Evolutionary conservation across 2,329 filamentous ascomycete genomes (phyloP), one percentile per base, ranked within the genome.

Genomic region (Xylaria sp.): DNA sequence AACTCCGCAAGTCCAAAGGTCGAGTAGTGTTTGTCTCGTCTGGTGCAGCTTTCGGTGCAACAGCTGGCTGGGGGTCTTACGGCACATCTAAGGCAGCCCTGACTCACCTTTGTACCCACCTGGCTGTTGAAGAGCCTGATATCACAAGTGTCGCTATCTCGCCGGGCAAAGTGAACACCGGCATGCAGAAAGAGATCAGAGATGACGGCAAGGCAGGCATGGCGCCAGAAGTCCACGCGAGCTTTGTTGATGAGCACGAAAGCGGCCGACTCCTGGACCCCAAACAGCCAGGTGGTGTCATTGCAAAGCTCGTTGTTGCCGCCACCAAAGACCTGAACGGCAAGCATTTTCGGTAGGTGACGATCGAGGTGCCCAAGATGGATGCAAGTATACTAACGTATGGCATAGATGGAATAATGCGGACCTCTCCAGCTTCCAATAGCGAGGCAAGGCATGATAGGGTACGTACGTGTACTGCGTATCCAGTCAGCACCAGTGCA

Each of bases 131-230:
- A 68, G 92, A 96, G 71, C 85, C 88, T 1, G 79, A 86, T 13
- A 85, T 96, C 41, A 89, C 83, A 0, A 86, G 84, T 11, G 74
- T 96, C 0, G 80, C 90, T 0, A 76, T 97, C 29, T 80, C 87
- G 3, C 92, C 92, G 0, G 92, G 92, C 2, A 85, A 90, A 42
- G 88, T 95, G 7, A 89, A 96, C 67, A 97, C 92, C 0, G 88
- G 88, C 47, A 97, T 97, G 92, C 92, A 96, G 71, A 80, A 80
- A n/a, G 82, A 89, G 52, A 83, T 99, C 52, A 80, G 94, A 46
- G 86, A 92, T 43, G 69, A 74, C 2, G 82, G 79, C 40, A 71
- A 73, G 37, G 67, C 69, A 1, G 71, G 70, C 49, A 86, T 86
- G 83, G 66, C 77, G 45, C 69, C 76, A 49, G 69, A 74, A 6